phyloP scores from a whole-genome alignment of 495 filamentous ascomycete genomes.

The Aspergillus carlsbadensis region DNA sequence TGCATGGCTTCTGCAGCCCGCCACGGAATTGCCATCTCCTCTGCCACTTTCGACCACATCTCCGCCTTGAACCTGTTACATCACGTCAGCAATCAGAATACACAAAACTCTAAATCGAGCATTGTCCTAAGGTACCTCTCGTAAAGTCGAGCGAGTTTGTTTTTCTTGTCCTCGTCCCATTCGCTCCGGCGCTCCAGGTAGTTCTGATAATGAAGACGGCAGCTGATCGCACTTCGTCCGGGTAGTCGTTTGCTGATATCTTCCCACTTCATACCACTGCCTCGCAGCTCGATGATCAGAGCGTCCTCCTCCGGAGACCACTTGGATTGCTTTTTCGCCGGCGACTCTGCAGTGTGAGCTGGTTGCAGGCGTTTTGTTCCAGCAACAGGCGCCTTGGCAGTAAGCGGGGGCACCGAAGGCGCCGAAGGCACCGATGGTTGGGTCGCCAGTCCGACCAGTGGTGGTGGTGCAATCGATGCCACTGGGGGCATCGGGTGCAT shows the following conservation, averaged over 20 bases:
- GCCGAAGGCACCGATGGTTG: constrained; percentile 29
- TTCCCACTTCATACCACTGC: constrained; percentile 95
- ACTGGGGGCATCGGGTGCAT: constrained; percentile 40
- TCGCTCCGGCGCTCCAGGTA: constrained; percentile 87
- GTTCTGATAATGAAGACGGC: constrained; percentile 94
- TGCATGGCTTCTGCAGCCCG: constrained; percentile 96
- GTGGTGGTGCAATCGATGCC: constrained; percentile 25
- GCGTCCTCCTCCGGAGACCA: constrained; percentile 92
- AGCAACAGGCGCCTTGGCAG: constrained; percentile 35
- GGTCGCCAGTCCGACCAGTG: constrained; percentile 27
- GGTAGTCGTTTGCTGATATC: constrained; percentile 90
- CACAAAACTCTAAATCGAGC: neutral
- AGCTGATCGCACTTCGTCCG: constrained; percentile 88
- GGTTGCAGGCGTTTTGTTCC: constrained; percentile 52
- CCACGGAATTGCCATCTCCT: constrained; percentile 97
- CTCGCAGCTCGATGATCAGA: constrained; percentile 83
- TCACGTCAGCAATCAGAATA: constrained; percentile 12
- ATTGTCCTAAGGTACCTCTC: constrained; percentile 64
- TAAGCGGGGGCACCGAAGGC: constrained; percentile 28
- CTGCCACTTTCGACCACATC: constrained; percentile 93
- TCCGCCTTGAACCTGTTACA: constrained; percentile 82
- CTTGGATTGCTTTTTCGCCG: constrained; percentile 93
- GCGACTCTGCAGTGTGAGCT: constrained; percentile 60
- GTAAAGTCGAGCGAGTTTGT: constrained; percentile 91
- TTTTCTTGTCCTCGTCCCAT: constrained; percentile 97